phyloP scores from a whole-genome alignment of 1,284 basidiomycete genomes.

The Volvariella volvacea region DNA sequence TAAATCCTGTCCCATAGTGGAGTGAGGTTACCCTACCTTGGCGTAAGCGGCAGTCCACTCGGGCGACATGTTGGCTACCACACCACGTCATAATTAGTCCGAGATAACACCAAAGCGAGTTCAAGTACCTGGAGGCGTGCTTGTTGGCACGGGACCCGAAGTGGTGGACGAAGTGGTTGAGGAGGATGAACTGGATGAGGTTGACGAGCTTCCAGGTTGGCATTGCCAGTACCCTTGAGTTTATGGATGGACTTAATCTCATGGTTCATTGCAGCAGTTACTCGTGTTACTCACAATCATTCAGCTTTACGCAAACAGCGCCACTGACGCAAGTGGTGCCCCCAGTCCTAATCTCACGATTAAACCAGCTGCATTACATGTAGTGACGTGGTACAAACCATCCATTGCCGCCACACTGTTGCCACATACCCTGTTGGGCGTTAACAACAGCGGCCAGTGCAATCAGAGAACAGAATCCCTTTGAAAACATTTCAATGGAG shows the following conservation, averaged over 20 bases:
- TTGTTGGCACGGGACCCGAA: slow-evolving; percentile 13
- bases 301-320: slow-evolving; percentile 31
- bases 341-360: slow-evolving; percentile 27
- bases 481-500: slow-evolving; percentile 11
- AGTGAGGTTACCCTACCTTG: slow-evolving; percentile 31
- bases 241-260: background rate
- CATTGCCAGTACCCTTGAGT: slow-evolving; percentile 40
- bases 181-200: background rate
- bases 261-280: background rate
- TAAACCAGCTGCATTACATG: background rate
- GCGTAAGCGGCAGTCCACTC: slow-evolving; percentile 48
- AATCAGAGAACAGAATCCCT: slow-evolving; percentile 15
- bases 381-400: slow-evolving; percentile 26
- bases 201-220: slow-evolving; percentile 26
- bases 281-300: slow-evolving; percentile 29
- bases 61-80: slow-evolving; percentile 37
- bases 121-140: slow-evolving; percentile 13
- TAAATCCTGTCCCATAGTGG: slow-evolving; percentile 10
- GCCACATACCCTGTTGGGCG: slow-evolving; percentile 30
- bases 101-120: background rate
- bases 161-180: slow-evolving; percentile 11
- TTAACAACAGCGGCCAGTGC: slow-evolving; percentile 13
- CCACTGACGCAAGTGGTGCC: slow-evolving; percentile 37
- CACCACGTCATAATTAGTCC: background rate
- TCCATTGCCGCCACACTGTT: slow-evolving; percentile 43